Base-by-base conservation (phyloP, 441 rosid genomes). In the Cnidoscolus chayamansa region DNA sequence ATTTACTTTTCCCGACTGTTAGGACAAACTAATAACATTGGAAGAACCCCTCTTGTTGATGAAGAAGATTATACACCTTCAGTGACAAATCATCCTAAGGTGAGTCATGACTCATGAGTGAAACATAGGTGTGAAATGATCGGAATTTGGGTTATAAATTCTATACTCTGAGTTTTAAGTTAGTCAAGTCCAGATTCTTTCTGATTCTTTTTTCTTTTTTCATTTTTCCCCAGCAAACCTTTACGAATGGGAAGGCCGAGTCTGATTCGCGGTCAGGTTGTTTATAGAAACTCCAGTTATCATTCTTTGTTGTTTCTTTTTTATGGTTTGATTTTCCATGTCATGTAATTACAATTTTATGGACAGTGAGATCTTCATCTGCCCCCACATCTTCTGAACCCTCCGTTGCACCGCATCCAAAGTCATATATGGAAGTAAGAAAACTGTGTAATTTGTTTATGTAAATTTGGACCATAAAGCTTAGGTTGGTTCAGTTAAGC, bases 381-480 rank as follows among this genome's bases (percentile, higher is more conserved):
- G 98, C 90, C 10, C 91, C 90, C 56, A 74, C 75, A 43, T 70
- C 84, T 50, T 75, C 77, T 31, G 91, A 88, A 69, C 84, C 91
- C 50, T 71, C 92, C 68, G 73, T 56, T 15, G 86, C 97, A n/a
- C 88, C 98, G 63, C 98, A 90, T 67, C 91, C 97, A 1, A 89
- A 89, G 85, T 94, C 99, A 63, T 92, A 88, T 73, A 89, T 85
- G 96, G 99, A 94, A 88, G 98, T 87, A 78, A 83, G 71, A 32
- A 59, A 31, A 60, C 11, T 13, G 47, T 17, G 7, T 30, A 62
- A 37, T n/a, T 45, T 72, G 8, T 64, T 65, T 40, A 40, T 40
- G 45, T 40, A 40, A 40, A 40, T 5, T 3, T 40, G 45, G 45
- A 40, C 45, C 7, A 62, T 40, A 40, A 62, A 58, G 40, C 54